Base-by-base conservation (phyloP, 352 stramenopile genomes). In the Globisporangium middletonii region DNA sequence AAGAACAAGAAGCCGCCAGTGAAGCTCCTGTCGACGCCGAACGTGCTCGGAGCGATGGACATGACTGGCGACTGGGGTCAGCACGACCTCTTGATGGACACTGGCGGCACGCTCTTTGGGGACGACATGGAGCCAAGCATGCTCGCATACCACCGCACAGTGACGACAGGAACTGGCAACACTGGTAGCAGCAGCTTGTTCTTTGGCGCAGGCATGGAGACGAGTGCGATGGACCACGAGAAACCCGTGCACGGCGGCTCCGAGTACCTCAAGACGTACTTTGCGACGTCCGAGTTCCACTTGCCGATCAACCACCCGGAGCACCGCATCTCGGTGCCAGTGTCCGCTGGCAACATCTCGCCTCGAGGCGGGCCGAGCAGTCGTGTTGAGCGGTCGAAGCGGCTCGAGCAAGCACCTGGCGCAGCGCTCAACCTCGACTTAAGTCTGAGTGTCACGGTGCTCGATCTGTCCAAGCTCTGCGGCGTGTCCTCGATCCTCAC, bases 401-500 rank as follows among this genome's bases (percentile, higher is more conserved):
- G 75, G 4, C 59, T 75, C 2, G 77, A 89, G 16, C 71, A 79
- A 37, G 69, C 68, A 27, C 33, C 68, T 2, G 54, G 55, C 8
- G 41, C 60, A 18, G 65, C 65, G 4, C 65, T 88, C 2, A 84
- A 86, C 46, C 61, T 88, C 9, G 81, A 90, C 50, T 53, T 90
- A 3, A 91, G 74, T 51, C 67, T 91, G 28, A 88, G 75, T 26
- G 83, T 91, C 16, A 87, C 72, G 18, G 62, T 89, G 38, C 60
- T 93, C 28, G 83, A 93, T 48, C 62, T 93, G 18, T 93, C 83
- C 16, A 77, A 71, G 50, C 69, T 93, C 3, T 93, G 83, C 43
- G 83, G 83, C 28, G 73, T 93, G 9, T 90, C 80, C 5, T 78
- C 83, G 5, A 75, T 89, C 15, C 56, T 93, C 37, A 89, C 76